These are phyloP conservation scores for Alternaria sp. DNA, from an alignment of 2,329 filamentous ascomycete genomes.

Conservation along the genomic window DNA sequence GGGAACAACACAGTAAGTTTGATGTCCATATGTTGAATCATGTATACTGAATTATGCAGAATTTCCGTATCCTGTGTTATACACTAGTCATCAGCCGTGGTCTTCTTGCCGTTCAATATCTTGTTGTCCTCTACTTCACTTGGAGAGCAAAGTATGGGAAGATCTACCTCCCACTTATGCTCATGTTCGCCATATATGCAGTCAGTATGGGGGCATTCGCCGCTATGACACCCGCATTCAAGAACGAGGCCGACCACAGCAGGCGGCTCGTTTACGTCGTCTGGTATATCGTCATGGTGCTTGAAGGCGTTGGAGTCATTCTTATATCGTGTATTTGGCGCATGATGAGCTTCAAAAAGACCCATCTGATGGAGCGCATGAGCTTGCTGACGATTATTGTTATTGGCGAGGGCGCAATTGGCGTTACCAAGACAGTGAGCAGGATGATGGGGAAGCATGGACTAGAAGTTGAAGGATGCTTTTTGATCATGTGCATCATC, in stretches of 20 bases:
- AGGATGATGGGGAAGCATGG: constrained; percentile 49
- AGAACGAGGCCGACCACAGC: constrained; percentile 15
- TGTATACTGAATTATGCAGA: constrained; percentile 29
- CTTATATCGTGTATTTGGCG: constrained; percentile 63
- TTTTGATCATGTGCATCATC: constrained; percentile 49
- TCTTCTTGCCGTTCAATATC: constrained; percentile 44
- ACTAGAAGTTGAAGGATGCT: constrained; percentile 45
- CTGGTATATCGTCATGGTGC: constrained; percentile 55
- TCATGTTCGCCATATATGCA: constrained; percentile 43
- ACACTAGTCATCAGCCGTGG: constrained; percentile 46
- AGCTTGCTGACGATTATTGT: constrained; percentile 71
- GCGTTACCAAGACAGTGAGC: constrained; percentile 64
- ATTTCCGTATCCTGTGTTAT: constrained; percentile 48
- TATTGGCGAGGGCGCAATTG: constrained; percentile 71
- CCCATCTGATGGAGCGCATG: constrained; percentile 70
- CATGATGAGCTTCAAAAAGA: constrained; percentile 68
- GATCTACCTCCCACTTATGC: constrained; percentile 43
- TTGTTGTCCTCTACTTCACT: constrained; percentile 45
- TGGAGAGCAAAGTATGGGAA: constrained; percentile 41
- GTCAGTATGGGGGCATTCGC: constrained; percentile 39
- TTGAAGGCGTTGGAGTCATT: constrained; percentile 64
- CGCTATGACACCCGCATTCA: constrained; percentile 47
- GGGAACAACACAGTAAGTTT: constrained; percentile 39
- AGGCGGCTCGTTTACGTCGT: constrained; percentile 41
- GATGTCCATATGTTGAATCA: rapidly evolving